phyloP scores from a whole-genome alignment of 306 rosid species.

The Quercus ilex region DNA sequence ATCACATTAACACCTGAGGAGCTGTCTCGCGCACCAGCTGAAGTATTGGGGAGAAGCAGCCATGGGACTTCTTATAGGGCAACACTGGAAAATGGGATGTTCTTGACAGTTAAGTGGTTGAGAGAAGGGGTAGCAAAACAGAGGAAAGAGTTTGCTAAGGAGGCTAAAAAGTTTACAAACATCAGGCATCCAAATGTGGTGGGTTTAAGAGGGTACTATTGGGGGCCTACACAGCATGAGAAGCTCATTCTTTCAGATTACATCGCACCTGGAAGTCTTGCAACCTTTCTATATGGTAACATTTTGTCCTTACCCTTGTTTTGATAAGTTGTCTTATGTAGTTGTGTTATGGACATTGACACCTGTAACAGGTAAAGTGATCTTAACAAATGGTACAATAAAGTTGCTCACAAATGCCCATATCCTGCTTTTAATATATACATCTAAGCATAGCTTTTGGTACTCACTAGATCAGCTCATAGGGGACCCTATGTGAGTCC shows the following conservation, averaged over 20 bases:
- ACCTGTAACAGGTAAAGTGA: neutral
- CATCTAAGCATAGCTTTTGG: neutral
- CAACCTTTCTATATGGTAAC: slow-evolving; percentile 89
- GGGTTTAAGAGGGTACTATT: slow-evolving; percentile 90
- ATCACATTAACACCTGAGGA: slow-evolving; percentile 82
- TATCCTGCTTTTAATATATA: neutral
- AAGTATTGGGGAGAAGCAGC: slow-evolving; percentile 95
- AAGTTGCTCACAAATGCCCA: neutral
- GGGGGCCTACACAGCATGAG: slow-evolving; percentile 99
- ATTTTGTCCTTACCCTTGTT: slow-evolving; percentile 3
- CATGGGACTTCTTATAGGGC: slow-evolving; percentile 97
- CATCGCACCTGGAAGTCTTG: slow-evolving; percentile 92
- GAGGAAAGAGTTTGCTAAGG: slow-evolving; percentile 94
- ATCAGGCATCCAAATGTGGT: slow-evolving; percentile 96
- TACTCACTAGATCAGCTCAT: neutral
- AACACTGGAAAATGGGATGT: slow-evolving; percentile 72
- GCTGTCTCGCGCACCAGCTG: slow-evolving; percentile 95
- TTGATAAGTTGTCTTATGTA: neutral
- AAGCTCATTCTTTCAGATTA: slow-evolving; percentile 95
- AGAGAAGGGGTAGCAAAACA: slow-evolving; percentile 98
- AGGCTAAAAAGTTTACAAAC: slow-evolving; percentile 91
- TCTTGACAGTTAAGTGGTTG: slow-evolving; percentile 96
- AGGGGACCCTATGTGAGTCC: neutral
- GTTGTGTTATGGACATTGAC: neutral
- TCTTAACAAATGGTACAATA: neutral